Percentiles rank a stretch among this genome's conserved stretches.
These are phyloP conservation scores for Vitis hybrid DNA, from an alignment of 177 flowering plant species.

Conservation along the genomic window DNA sequence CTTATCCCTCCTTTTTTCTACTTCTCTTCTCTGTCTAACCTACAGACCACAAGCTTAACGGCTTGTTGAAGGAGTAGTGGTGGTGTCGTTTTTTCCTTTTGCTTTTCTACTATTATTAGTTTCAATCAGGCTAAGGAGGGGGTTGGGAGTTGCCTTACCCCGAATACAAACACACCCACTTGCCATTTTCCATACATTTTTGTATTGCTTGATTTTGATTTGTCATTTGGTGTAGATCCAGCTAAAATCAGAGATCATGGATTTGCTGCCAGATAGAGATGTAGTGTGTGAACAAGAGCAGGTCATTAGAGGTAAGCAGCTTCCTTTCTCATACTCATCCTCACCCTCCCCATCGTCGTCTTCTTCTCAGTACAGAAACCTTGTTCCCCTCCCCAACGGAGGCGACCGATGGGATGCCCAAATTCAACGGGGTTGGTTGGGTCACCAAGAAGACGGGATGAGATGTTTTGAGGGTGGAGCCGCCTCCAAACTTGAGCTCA, in stretches of 20 bases:
- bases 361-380: slow-evolving; percentile 6
- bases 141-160: too few species aligned
- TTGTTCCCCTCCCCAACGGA: neutral
- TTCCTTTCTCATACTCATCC: slow-evolving; percentile 30
- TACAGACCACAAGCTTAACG: too few species aligned
- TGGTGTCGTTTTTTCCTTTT: neutral
- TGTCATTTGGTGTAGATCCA: slow-evolving; percentile 6
- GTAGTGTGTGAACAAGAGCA: slow-evolving; percentile 23
- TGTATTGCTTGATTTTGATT: neutral
- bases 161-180: too few species aligned
- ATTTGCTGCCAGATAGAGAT: slow-evolving; percentile 30
- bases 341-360: slow-evolving; percentile 23
- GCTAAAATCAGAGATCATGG: slow-evolving; percentile 22
- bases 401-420: slow-evolving; percentile 13
- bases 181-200: neutral
- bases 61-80: too few species aligned
- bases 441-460: neutral
- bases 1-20: neutral
- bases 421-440: slow-evolving; percentile 11
- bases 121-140: too few species aligned
- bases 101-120: neutral
- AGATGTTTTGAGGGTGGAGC: neutral
- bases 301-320: slow-evolving; percentile 21
- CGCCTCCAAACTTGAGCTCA: slow-evolving; percentile 4
- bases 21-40: neutral